Evolutionary conservation across 1,284 basidiomycete genomes (phyloP), one percentile per base, ranked within the genome.

Genomic region (Prillingera fragicola): DNA sequence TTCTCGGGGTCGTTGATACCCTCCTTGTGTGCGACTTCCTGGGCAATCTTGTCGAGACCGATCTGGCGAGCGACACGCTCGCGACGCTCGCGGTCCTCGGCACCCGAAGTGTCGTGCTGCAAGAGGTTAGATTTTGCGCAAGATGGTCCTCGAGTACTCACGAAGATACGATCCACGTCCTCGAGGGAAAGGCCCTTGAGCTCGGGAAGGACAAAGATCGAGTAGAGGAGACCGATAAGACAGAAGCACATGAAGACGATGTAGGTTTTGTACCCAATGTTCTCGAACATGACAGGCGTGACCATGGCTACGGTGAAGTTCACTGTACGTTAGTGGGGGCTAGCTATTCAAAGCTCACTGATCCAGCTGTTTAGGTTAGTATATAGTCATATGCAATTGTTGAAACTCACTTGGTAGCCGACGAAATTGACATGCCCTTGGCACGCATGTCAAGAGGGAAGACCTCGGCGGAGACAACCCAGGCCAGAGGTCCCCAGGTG

Each of bases 361-460:
- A 51, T 21, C 49, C 43, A 54, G 45, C 50, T 46, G 42, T 35
- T 21, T 6, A n/a, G n/a, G n/a, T n/a, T n/a, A n/a, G n/a, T n/a
- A n/a, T n/a, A n/a, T n/a, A n/a, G n/a, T 22, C 43, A 9, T 23
- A 31, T 4, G 34, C 35, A 25, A 41, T 38, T n/a, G n/a, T n/a
- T 10, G 35, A 22, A 22, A 42, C 33, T 43, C 57, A 65, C 45
- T 69, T 69, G 41, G 61, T 55, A 15, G 58, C 61, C 1, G 60
- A 59, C 1, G 61, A 64, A 39, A 69, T 59, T 12, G 55, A 52
- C 69, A 71, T 69, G 32, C 69, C 69, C 57, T 67, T 68, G 39
- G 65, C 69, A n/a, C 67, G 46, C 57, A 68, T 60, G 42, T 65
- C 63, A n/a, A 67, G 57, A 6, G 66, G 67, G 65, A 67, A 69